These are phyloP conservation scores for Aspergillus sojae DNA, from an alignment of 2,329 filamentous ascomycete species.

Conservation along the genomic window DNA sequence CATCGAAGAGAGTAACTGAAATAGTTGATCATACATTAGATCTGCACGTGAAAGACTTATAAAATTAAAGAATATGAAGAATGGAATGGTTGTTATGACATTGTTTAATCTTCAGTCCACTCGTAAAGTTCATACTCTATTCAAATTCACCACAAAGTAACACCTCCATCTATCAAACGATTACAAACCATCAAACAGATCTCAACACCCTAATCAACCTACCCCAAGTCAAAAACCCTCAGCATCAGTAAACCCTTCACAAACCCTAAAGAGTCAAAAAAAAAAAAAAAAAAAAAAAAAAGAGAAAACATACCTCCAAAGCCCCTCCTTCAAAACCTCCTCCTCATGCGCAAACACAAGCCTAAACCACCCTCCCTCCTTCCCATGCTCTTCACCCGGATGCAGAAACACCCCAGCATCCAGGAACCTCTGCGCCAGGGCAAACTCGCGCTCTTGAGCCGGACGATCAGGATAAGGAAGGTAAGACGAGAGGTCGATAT, in stretches of 20 bases:
- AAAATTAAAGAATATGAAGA: conserved; percentile 7
- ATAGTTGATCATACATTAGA: conserved; percentile 8
- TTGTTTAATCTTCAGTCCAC: background rate
- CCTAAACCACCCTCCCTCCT: conserved; percentile 56
- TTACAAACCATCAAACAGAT: background rate
- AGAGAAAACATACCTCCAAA: conserved; percentile 27
- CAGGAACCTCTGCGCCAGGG: conserved; percentile 48
- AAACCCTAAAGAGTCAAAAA: background rate
- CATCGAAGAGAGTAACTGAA: conserved; percentile 47
- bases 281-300: background rate
- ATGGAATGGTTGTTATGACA: conserved; percentile 9
- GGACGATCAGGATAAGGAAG: conserved; percentile 30
- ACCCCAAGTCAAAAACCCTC: background rate
- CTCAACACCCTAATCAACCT: background rate
- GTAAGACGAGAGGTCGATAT: conserved; percentile 47
- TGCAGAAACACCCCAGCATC: conserved; percentile 55
- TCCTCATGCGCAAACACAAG: conserved; percentile 52
- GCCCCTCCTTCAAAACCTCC: conserved; percentile 38
- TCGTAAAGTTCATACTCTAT: background rate
- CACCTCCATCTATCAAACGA: background rate
- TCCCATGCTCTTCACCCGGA: conserved; percentile 49
- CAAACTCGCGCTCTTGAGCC: conserved; percentile 44
- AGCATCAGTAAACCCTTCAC: background rate
- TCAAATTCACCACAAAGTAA: background rate
- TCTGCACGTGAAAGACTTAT: conserved; percentile 2